A percentile compares a stretch with the other conserved stretches of the same genome.
Conservation (phyloP, 2,329 filamentous ascomycete genomes). For the Ceratocystiopsis brevicomis region DNA sequence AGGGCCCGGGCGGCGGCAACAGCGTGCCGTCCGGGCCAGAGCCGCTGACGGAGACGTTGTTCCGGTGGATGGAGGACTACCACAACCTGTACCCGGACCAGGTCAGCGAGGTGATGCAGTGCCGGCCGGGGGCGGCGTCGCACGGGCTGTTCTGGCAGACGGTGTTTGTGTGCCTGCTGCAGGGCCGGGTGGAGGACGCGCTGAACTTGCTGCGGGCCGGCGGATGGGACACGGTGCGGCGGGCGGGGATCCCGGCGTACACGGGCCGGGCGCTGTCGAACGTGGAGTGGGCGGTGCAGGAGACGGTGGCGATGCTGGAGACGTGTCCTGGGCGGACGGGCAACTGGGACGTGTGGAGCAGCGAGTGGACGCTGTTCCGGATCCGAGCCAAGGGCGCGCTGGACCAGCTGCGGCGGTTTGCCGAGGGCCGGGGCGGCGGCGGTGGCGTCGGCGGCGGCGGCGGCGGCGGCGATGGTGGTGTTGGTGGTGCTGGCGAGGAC, state of each 20-base stretch:
- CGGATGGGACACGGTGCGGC: constrained; percentile 59
- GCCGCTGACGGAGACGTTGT: constrained; percentile 56
- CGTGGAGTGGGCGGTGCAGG: constrained; percentile 51
- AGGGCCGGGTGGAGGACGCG: constrained; percentile 52
- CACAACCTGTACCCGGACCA: constrained; percentile 56
- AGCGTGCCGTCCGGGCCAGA: constrained; percentile 4
- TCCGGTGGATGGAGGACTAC: constrained; percentile 63
- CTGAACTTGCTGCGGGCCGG: constrained; percentile 52
- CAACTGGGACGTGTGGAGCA: constrained; percentile 68
- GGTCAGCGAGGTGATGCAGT: constrained; percentile 40
- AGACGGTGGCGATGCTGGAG: constrained; percentile 50
- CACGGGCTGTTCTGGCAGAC: constrained; percentile 73
- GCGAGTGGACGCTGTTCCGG: constrained; percentile 71
- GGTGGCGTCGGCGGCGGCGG: constrained; percentile 10
- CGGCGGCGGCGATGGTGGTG: constrained; percentile 17
- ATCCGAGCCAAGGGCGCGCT: constrained; percentile 51
- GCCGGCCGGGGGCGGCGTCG: constrained; percentile 54
- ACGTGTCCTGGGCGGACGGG: constrained; percentile 49
- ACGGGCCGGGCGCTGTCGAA: constrained; percentile 58
- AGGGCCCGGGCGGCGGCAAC: constrained; percentile 17
- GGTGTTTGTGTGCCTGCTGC: constrained; percentile 53
- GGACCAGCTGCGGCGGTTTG: constrained; percentile 55
- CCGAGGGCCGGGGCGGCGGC: constrained; percentile 43
- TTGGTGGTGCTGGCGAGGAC: constrained; percentile 16
- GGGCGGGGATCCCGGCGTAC: constrained; percentile 50